Evolutionary conservation across 164 flowering plant genomes (phyloP).

Genomic region (Umbellularia californica): DNA sequence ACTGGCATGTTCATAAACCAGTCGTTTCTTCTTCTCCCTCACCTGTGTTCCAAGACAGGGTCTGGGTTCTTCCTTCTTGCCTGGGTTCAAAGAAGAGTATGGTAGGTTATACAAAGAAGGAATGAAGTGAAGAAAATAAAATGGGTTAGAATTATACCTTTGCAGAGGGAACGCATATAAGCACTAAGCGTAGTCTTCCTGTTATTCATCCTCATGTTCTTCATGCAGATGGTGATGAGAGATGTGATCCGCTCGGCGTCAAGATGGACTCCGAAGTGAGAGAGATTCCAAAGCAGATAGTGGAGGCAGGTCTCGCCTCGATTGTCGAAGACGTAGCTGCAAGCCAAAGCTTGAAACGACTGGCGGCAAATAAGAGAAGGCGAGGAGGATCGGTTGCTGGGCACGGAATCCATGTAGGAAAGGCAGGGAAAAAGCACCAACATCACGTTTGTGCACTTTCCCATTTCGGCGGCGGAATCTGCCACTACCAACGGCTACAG

Average conservation of each 20-base stretch:
- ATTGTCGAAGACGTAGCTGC: not conserved
- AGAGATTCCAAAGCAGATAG: not conserved
- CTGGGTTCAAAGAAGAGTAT: too few relatives aligned
- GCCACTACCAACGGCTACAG: too few relatives aligned
- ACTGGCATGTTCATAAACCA: too few relatives aligned
- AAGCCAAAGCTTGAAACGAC: not conserved
- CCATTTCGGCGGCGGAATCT: too few relatives aligned
- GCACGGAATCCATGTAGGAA: not conserved
- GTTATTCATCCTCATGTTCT: not conserved
- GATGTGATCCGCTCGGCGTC: not conserved
- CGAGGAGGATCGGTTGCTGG: not conserved
- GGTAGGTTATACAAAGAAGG: not conserved
- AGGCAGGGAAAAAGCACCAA: not conserved
- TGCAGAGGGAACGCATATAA: not conserved
- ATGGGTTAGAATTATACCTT: not conserved
- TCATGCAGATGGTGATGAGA: not conserved
- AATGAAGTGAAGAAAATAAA: not conserved
- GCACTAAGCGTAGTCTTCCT: not conserved
- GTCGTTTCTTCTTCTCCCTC: too few relatives aligned
- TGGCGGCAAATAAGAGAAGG: not conserved
- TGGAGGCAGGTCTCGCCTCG: not conserved
- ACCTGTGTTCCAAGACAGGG: too few relatives aligned
- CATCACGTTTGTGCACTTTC: not conserved
- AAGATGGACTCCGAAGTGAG: constrained; percentile 5
- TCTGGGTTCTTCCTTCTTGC: too few relatives aligned